Base-by-base conservation (phyloP, 2,329 filamentous ascomycete species). In the Harringtonia aguacate region DNA sequence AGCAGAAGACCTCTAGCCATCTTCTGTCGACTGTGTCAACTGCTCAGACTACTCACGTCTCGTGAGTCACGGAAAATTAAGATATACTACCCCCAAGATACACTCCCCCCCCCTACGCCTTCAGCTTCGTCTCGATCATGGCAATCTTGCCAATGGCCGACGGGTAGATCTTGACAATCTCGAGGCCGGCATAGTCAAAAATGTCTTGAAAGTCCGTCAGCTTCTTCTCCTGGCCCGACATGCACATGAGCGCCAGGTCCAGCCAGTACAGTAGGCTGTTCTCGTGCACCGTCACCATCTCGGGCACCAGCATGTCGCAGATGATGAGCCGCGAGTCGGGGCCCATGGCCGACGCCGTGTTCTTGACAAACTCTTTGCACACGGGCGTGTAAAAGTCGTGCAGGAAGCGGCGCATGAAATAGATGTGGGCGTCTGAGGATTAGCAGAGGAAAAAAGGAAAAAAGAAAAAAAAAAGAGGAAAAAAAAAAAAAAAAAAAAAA, bases 361-460 rank as follows among this genome's bases (percentile, higher is more conserved):
- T 44, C 35, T 44, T 44, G 27, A 39, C 33, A 34, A 44, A 44
- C 21, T 33, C 20, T 22, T 38, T 38, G 36, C 41, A 36, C 28
- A 39, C 41, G 6, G 35, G 21, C 3, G 27, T 6, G 14, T 39
- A 38, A 28, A 44, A 44, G 29, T 44, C 41, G 18, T 44, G 41
- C 8, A 44, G 29, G 15, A 44, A 38, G 15, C 41, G 41, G 20
- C 41, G 41, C 36, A 44, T 44, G 20, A 44, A 39, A 8, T 44
- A 44, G 28, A 44, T 34, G 13, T 44, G 41, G n/a, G 41, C 41
- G 13, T 44, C 41, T 44, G 15, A 17, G n/a, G 4, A 17, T 12
- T 8, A 42, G 34, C n/a, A n/a, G n/a, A n/a, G n/a, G n/a, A n/a
- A n/a, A n/a, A n/a, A n/a, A n/a, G n/a, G n/a, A n/a, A n/a, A n/a